Percentiles rank a stretch among this genome's conserved stretches.
phyloP scores from a whole-genome alignment of 2,329 filamentous ascomycete genomes.

The Alternaria brassicicola region DNA sequence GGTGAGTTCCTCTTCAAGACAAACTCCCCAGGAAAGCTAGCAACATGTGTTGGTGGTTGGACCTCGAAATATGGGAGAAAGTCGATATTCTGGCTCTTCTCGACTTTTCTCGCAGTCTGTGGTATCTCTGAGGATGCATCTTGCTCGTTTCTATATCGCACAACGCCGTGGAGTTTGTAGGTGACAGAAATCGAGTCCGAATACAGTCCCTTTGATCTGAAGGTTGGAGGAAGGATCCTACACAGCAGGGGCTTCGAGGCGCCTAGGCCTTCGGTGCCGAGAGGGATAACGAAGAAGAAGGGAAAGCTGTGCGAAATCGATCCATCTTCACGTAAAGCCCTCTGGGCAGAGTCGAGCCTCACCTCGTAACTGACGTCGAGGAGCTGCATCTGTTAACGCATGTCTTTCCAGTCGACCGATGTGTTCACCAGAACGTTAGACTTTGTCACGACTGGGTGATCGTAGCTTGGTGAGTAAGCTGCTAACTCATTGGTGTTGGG shows the following conservation, averaged over 20 bases:
- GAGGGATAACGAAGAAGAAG: slow-evolving; percentile 13
- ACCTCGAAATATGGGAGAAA: slow-evolving; percentile 8
- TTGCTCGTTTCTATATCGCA: slow-evolving; percentile 10
- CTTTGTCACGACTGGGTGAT: slow-evolving; percentile 4
- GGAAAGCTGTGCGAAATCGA: slow-evolving; percentile 12
- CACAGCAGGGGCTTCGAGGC: slow-evolving; percentile 6
- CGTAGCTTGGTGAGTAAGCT: slow-evolving; percentile 7
- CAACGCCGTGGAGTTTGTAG: slow-evolving; percentile 5
- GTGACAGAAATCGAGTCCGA: slow-evolving; percentile 6
- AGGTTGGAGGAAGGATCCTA: slow-evolving; percentile 8
- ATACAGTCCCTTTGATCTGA: slow-evolving; percentile 1
- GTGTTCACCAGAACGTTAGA: slow-evolving; percentile 6
- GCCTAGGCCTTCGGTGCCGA: slow-evolving; percentile 5
- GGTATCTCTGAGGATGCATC: slow-evolving; percentile 2
- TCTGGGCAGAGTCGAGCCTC: slow-evolving; percentile 1
- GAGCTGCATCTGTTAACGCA: slow-evolving; percentile 9
- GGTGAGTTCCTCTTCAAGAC: slow-evolving; percentile 7
- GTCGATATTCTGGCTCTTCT: slow-evolving; percentile 1
- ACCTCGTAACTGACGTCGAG: slow-evolving; percentile 12
- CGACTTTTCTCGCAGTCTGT: neutral
- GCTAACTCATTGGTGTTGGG: slow-evolving; percentile 6
- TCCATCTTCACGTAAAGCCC: neutral
- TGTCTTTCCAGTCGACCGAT: slow-evolving; percentile 3
- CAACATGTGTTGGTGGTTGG: slow-evolving; percentile 9
- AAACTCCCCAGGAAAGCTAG: slow-evolving; percentile 13